Conservation (phyloP, 164 flowering plant species). For the Platanus orientalis region DNA sequence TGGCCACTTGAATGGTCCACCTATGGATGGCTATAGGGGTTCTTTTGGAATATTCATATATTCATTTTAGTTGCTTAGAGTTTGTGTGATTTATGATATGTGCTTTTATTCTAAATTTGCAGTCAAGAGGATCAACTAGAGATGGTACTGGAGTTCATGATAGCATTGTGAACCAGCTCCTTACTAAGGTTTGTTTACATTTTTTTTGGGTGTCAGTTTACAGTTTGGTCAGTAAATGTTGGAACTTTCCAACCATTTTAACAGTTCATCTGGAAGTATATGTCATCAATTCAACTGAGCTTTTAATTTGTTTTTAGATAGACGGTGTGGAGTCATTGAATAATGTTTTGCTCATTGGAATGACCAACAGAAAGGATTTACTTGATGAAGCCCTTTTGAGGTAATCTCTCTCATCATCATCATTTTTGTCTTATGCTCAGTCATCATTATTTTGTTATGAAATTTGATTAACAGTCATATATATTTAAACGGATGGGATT, state of each 20-base stretch:
- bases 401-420: constrained; percentile 37
- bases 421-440: too few species aligned
- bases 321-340: constrained; percentile 97
- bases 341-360: constrained; percentile 95
- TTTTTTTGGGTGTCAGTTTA: not conserved
- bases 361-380: constrained; percentile 97
- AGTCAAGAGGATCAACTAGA: constrained; percentile 79
- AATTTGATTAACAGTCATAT: too few species aligned
- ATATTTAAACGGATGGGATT: too few species aligned
- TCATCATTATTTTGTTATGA: too few species aligned
- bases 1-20: not conserved
- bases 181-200: constrained; percentile 62
- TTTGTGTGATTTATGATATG: not conserved
- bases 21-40: not conserved
- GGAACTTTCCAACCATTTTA: not conserved
- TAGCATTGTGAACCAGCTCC: constrained; percentile 73
- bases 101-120: constrained; percentile 16
- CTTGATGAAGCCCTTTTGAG: constrained; percentile 96
- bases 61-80: not conserved
- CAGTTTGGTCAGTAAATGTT: not conserved
- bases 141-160: constrained; percentile 79
- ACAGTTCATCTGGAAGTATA: not conserved
- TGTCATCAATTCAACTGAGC: constrained; percentile 1
- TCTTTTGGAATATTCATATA: not conserved
- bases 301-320: constrained; percentile 45